phyloP scores from a whole-genome alignment of 441 rosid species.

The Monsonia emarginata region DNA sequence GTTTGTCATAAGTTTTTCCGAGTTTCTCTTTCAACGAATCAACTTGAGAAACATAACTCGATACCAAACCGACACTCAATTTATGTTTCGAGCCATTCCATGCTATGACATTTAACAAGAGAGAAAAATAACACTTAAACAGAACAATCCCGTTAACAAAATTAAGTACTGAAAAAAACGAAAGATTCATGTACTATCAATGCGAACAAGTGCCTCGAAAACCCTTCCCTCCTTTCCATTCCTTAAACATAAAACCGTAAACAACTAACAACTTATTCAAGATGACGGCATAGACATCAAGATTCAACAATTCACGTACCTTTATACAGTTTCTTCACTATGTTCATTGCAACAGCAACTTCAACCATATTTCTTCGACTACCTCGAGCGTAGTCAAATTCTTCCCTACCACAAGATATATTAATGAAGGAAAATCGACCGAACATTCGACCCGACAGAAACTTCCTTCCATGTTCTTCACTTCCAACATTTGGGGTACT shows the following conservation, averaged over 20 bases:
- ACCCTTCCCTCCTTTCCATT: too few species aligned
- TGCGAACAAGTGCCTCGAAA: too few species aligned
- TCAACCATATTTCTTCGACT: slow-evolving; percentile 30
- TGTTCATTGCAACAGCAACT: slow-evolving; percentile 27
- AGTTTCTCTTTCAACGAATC: slow-evolving; percentile 27
- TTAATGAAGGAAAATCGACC: slow-evolving; percentile 40
- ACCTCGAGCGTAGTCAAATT: slow-evolving; percentile 11
- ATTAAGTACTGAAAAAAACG: too few species aligned
- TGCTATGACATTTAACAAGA: slow-evolving; percentile 13
- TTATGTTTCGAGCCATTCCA: slow-evolving; percentile 17
- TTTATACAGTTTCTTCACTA: slow-evolving; percentile 21
- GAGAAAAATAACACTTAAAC: not conserved
- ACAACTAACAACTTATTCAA: not conserved
- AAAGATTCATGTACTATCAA: too few species aligned
- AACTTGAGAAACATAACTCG: slow-evolving; percentile 39
- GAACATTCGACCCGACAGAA: slow-evolving; percentile 25
- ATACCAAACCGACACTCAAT: slow-evolving; percentile 28
- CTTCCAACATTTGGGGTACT: slow-evolving; percentile 25
- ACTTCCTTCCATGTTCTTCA: slow-evolving; percentile 13
- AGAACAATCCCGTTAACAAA: not conserved
- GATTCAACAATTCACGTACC: slow-evolving; percentile 20
- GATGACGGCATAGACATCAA: not conserved
- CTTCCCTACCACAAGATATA: slow-evolving; percentile 34
- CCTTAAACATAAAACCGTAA: too few species aligned
- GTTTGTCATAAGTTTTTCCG: slow-evolving; percentile 12